Conservation (phyloP, 2,329 filamentous ascomycete species). For the Pestalotiopsis sp. region DNA sequence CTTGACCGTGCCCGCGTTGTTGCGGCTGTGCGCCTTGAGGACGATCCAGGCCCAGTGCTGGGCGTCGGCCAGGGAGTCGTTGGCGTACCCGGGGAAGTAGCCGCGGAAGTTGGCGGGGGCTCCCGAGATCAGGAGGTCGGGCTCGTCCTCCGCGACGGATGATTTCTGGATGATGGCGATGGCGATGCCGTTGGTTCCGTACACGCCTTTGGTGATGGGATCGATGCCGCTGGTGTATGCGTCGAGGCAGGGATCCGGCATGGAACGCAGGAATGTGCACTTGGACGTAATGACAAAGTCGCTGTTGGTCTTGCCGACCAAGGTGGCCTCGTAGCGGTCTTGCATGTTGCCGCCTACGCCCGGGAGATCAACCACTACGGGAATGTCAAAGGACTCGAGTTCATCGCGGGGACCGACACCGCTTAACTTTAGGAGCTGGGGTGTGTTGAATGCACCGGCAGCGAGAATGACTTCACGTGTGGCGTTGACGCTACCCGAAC, state of each 20-base stretch:
- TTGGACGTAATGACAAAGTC: slow-evolving; percentile 9
- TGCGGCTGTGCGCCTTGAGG: slow-evolving; percentile 44
- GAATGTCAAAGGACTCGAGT: slow-evolving; percentile 26
- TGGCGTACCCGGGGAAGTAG: slow-evolving; percentile 20
- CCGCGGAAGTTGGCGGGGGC: slow-evolving; percentile 20
- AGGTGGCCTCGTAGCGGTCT: slow-evolving; percentile 25
- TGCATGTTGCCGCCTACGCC: slow-evolving; percentile 36
- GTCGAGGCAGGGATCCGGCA: slow-evolving; percentile 18
- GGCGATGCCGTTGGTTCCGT: slow-evolving; percentile 23
- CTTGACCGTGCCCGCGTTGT: slow-evolving; percentile 51
- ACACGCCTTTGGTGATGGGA: slow-evolving; percentile 16
- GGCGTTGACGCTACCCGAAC: slow-evolving; percentile 13
- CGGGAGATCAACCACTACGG: slow-evolving; percentile 29
- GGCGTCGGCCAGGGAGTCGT: slow-evolving; percentile 21
- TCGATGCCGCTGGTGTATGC: slow-evolving; percentile 10
- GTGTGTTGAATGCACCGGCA: slow-evolving; percentile 32
- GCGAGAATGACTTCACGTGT: slow-evolving; percentile 32
- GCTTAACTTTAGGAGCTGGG: slow-evolving; percentile 35
- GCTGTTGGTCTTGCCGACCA: slow-evolving; percentile 18
- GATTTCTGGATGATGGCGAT: slow-evolving; percentile 19
- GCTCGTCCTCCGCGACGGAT: slow-evolving; percentile 16
- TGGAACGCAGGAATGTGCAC: slow-evolving; percentile 10
- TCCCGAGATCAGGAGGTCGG: slow-evolving; percentile 21
- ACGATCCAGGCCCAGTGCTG: slow-evolving; percentile 33
- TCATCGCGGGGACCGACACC: slow-evolving; percentile 32